These are phyloP conservation scores for Hymenoscyphus linearis DNA, from an alignment of 2,329 filamentous ascomycete species.

Conservation along the genomic window DNA sequence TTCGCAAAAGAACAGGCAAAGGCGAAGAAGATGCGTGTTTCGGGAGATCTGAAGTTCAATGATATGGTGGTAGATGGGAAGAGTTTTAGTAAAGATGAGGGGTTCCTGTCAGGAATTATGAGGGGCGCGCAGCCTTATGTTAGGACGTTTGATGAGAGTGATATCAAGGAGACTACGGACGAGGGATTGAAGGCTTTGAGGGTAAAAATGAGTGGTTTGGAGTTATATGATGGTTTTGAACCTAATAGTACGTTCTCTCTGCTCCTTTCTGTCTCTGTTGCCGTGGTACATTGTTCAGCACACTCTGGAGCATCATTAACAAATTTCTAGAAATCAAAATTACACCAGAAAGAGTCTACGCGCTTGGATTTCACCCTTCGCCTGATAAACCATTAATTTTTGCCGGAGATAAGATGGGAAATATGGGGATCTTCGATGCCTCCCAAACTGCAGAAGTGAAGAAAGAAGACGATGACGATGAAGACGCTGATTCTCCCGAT, in stretches of 20 bases:
- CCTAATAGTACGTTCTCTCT: slow-evolving; percentile 59
- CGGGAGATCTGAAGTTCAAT: slow-evolving; percentile 63
- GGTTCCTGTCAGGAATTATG: slow-evolving; percentile 59
- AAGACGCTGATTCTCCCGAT: slow-evolving; percentile 58
- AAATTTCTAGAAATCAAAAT: slow-evolving; percentile 71
- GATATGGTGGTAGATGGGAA: slow-evolving; percentile 78
- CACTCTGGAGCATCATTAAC: slow-evolving; percentile 4
- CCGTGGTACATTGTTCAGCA: neutral
- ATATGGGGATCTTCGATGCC: slow-evolving; percentile 85
- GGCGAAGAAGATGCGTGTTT: slow-evolving; percentile 59
- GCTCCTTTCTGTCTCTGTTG: neutral
- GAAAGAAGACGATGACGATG: slow-evolving; percentile 58
- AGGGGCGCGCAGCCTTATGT: slow-evolving; percentile 73
- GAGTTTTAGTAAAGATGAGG: slow-evolving; percentile 64
- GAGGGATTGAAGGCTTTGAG: slow-evolving; percentile 68
- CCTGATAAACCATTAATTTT: slow-evolving; percentile 83
- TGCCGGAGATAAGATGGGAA: slow-evolving; percentile 89
- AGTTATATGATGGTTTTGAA: slow-evolving; percentile 77
- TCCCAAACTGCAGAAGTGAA: slow-evolving; percentile 58
- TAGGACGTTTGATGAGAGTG: slow-evolving; percentile 79
- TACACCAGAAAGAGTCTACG: slow-evolving; percentile 80
- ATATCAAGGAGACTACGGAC: slow-evolving; percentile 74
- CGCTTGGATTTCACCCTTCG: slow-evolving; percentile 83
- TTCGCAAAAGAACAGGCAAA: slow-evolving; percentile 51
- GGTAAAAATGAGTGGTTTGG: slow-evolving; percentile 69